phyloP scores from a whole-genome alignment of 352 stramenopile species.

The Phytophthora crassamura region DNA sequence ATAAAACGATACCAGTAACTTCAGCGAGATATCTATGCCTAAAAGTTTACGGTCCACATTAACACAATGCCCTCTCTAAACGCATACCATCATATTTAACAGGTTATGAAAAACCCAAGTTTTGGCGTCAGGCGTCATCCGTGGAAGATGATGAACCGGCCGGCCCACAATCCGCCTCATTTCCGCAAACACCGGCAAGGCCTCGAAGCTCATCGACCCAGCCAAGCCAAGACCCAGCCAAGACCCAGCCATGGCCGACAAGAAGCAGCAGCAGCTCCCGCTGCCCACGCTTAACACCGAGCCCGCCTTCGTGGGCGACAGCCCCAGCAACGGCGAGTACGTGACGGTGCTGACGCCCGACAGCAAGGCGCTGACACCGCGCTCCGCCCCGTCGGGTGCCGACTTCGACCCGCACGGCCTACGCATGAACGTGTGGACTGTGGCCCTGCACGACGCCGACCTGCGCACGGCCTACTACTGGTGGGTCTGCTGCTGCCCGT shows the following conservation, averaged over 20 bases:
- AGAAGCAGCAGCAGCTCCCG: constrained; percentile 31
- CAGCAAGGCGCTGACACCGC: constrained; percentile 25
- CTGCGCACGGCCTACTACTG: constrained; percentile 42
- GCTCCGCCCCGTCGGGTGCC: neutral
- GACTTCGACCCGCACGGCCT: constrained; percentile 46
- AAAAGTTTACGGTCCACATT: neutral
- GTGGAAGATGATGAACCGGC: constrained; percentile 15
- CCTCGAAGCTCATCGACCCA: neutral
- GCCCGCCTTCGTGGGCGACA: constrained; percentile 32
- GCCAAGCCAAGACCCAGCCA: neutral
- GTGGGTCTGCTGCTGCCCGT: constrained; percentile 46
- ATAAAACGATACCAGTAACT: constrained; percentile 8
- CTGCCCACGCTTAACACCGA: constrained; percentile 22
- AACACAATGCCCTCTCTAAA: neutral
- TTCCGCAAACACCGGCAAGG: constrained; percentile 15
- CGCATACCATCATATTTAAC: neutral
- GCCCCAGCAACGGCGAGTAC: constrained; percentile 39
- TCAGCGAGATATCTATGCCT: neutral
- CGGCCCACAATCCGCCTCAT: constrained; percentile 22
- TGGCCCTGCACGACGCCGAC: constrained; percentile 33
- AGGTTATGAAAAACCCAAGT: constrained; percentile 17
- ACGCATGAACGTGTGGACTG: constrained; percentile 44
- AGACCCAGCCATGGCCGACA: constrained; percentile 30
- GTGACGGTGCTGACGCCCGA: constrained; percentile 49
- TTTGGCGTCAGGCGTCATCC: constrained; percentile 20